Conservation (phyloP, 192 early-diverging fungal species). For the Coemansia pectinata region DNA sequence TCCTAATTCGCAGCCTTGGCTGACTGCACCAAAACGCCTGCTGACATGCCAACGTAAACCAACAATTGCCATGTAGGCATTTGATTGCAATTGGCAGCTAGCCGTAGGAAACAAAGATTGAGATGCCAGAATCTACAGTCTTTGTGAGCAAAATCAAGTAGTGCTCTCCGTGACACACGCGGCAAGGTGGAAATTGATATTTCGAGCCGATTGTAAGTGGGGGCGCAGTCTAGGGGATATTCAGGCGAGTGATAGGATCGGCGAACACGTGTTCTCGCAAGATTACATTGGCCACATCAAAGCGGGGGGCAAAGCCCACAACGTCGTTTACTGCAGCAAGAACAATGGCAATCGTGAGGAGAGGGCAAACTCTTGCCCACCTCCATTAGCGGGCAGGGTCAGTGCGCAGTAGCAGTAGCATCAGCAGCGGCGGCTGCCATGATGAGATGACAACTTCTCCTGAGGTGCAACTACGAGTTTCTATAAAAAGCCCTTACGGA, state of each 20-base stretch:
- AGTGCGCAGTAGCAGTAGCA: background rate
- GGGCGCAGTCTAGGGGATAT: background rate
- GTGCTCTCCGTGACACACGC: too few relatives aligned
- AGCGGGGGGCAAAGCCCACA: background rate
- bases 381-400: constrained; percentile 1
- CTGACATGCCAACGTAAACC: background rate
- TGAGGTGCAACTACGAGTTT: background rate
- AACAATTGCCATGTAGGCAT: background rate
- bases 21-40: too few relatives aligned
- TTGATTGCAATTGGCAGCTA: background rate
- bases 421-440: background rate
- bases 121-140: background rate
- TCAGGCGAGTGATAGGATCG: background rate
- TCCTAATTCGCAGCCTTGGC: background rate
- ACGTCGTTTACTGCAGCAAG: background rate
- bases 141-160: background rate
- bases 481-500: background rate
- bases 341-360: background rate
- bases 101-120: background rate
- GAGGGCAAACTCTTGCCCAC: background rate
- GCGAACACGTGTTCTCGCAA: constrained; percentile 2
- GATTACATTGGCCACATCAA: background rate
- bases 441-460: background rate
- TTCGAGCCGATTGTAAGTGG: background rate
- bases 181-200: too few relatives aligned